Conservation (phyloP, 805 yeast genomes). For the Torulaspora delbrueckii region DNA sequence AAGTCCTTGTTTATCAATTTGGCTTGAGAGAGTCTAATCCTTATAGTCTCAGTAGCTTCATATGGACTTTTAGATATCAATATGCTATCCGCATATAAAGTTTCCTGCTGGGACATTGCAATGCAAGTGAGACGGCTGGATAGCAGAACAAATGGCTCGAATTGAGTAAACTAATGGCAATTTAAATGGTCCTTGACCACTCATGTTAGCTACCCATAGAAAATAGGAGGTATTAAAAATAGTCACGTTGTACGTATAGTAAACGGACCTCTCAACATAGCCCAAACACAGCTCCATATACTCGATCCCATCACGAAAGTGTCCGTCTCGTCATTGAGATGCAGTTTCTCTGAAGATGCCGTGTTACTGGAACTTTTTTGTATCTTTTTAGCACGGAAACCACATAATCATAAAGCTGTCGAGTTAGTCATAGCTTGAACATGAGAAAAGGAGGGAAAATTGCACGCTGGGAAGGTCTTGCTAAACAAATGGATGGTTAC, state of each 20-base stretch:
- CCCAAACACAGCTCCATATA: too few species aligned
- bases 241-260: background rate
- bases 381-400: too few species aligned
- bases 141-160: background rate
- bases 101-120: constrained; percentile 30
- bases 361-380: too few species aligned
- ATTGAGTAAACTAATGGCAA: background rate
- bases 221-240: background rate
- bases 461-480: too few species aligned
- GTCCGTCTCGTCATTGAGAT: too few species aligned
- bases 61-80: constrained; percentile 47
- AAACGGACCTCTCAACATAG: too few species aligned
- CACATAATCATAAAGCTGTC: too few species aligned
- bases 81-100: constrained; percentile 39
- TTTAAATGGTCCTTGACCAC: background rate
- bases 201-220: background rate
- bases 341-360: too few species aligned
- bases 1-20: constrained; percentile 54
- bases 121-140: background rate
- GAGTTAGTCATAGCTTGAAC: too few species aligned
- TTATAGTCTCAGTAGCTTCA: constrained; percentile 55
- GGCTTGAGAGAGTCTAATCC: constrained; percentile 53
- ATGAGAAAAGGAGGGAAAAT: too few species aligned
- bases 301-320: too few species aligned
- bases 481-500: too few species aligned